These are phyloP conservation scores for Achaetomiella virescens DNA, from an alignment of 495 filamentous ascomycete genomes.

Conservation along the genomic window DNA sequence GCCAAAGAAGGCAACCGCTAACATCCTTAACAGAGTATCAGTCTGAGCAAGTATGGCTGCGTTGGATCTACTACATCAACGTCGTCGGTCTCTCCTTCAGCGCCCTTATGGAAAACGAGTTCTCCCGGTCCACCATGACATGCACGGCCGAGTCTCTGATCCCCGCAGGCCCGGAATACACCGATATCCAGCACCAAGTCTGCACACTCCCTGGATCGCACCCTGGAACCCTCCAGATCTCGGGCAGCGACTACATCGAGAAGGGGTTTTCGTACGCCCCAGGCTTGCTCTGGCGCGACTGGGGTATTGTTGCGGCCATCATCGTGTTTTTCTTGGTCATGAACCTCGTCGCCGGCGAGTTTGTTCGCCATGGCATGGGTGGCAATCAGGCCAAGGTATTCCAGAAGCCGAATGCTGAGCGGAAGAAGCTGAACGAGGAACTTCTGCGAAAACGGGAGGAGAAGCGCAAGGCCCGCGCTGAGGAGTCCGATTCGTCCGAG, in stretches of 20 bases:
- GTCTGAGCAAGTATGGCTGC: slow-evolving; percentile 61
- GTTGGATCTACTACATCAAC: slow-evolving; percentile 81
- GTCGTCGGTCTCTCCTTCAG: slow-evolving; percentile 68
- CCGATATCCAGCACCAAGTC: slow-evolving; percentile 61
- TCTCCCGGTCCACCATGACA: slow-evolving; percentile 53
- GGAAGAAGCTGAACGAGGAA: slow-evolving; percentile 60
- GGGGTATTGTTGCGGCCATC: slow-evolving; percentile 64
- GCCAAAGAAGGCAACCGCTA: background rate
- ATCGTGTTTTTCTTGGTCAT: slow-evolving; percentile 61
- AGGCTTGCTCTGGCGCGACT: slow-evolving; percentile 65
- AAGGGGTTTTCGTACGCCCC: slow-evolving; percentile 56
- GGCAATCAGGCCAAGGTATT: slow-evolving; percentile 73
- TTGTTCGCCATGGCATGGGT: slow-evolving; percentile 67
- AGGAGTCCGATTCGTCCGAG: slow-evolving; percentile 42
- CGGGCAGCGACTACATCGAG: slow-evolving; percentile 57
- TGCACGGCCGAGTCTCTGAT: slow-evolving; percentile 60
- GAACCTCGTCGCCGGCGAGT: slow-evolving; percentile 69
- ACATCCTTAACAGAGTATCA: slow-evolving; percentile 43
- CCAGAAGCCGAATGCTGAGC: slow-evolving; percentile 63
- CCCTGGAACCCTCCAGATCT: slow-evolving; percentile 53
- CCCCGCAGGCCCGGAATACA: slow-evolving; percentile 58
- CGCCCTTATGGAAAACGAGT: slow-evolving; percentile 79
- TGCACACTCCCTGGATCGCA: slow-evolving; percentile 66
- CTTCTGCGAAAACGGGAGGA: slow-evolving; percentile 52
- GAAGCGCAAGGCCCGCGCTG: slow-evolving; percentile 44